phyloP scores from a whole-genome alignment of 495 filamentous ascomycete species.

The Trichoderma reesei region DNA sequence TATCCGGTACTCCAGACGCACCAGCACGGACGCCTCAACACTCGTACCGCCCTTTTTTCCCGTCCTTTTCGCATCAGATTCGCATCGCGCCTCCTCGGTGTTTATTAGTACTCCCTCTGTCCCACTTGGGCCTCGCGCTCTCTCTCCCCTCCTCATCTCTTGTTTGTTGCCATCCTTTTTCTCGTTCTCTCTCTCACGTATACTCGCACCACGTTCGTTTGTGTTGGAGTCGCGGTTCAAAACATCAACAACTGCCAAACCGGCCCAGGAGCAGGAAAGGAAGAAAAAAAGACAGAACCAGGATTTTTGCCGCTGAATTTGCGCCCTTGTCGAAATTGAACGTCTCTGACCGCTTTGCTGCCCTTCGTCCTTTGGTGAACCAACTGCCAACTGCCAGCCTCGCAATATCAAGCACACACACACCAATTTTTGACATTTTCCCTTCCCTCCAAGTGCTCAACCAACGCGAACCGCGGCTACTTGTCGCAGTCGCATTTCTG shows the following conservation, averaged over 20 bases:
- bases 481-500: constrained; percentile 10
- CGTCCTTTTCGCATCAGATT: background rate
- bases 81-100: background rate
- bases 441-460: constrained; percentile 7
- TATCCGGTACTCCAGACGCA: background rate
- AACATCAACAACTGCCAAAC: background rate
- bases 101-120: constrained; percentile 7
- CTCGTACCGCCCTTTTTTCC: background rate
- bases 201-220: background rate
- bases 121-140: background rate
- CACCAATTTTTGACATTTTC: constrained; percentile 7
- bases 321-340: constrained; percentile 13
- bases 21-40: background rate
- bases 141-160: background rate
- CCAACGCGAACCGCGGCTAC: constrained; percentile 17
- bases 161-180: constrained; percentile 5
- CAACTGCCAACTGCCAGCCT: no score
- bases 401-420: no score
- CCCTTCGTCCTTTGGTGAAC: constrained; percentile 11
- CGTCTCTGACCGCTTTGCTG: background rate
- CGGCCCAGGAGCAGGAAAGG: background rate
- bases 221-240: no score
- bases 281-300: background rate
- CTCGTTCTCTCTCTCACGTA: constrained; percentile 9
- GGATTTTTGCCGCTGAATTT: no score